phyloP scores from a whole-genome alignment of 1,284 basidiomycete species.

The Cronartium ribicola region DNA sequence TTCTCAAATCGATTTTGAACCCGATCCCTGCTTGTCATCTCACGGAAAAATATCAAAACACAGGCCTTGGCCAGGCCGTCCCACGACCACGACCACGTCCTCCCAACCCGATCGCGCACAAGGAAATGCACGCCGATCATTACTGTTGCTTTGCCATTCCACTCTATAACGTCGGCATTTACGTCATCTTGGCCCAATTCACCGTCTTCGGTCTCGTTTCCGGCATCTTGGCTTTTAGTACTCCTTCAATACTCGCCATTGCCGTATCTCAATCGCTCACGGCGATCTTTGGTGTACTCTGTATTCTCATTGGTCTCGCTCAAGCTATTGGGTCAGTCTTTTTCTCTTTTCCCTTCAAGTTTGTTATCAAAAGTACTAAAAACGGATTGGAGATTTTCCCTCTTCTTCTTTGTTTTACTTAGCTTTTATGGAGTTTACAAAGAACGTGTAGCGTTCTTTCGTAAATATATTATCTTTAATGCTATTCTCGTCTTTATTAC shows the following conservation, averaged over 20 bases:
- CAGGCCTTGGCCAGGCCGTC: too few relatives aligned
- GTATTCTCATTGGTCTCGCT: slow-evolving; percentile 16
- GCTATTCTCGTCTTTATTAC: background rate
- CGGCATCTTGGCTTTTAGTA: slow-evolving; percentile 24
- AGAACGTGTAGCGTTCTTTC: slow-evolving; percentile 21
- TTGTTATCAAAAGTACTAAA: too few relatives aligned
- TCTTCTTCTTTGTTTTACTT: background rate
- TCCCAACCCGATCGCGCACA: slow-evolving; percentile 7
- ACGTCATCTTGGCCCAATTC: slow-evolving; percentile 37
- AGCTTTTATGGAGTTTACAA: slow-evolving; percentile 41
- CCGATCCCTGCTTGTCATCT: background rate
- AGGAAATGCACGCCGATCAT: slow-evolving; percentile 19
- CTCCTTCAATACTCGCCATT: slow-evolving; percentile 37
- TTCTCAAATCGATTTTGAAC: background rate
- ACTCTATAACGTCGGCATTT: slow-evolving; percentile 38
- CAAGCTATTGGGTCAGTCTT: slow-evolving; percentile 30
- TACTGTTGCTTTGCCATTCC: slow-evolving; percentile 42
- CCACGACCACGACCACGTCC: background rate
- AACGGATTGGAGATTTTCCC: too few relatives aligned
- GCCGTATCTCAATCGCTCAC: slow-evolving; percentile 3
- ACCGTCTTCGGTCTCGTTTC: slow-evolving; percentile 34
- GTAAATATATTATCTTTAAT: slow-evolving; percentile 12
- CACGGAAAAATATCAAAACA: background rate
- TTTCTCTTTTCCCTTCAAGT: background rate
- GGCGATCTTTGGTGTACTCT: slow-evolving; percentile 28